Evolutionary conservation across 345 rosid genomes (phyloP), one percentile per base, ranked within the genome.

Genomic region (Salix brachista): DNA sequence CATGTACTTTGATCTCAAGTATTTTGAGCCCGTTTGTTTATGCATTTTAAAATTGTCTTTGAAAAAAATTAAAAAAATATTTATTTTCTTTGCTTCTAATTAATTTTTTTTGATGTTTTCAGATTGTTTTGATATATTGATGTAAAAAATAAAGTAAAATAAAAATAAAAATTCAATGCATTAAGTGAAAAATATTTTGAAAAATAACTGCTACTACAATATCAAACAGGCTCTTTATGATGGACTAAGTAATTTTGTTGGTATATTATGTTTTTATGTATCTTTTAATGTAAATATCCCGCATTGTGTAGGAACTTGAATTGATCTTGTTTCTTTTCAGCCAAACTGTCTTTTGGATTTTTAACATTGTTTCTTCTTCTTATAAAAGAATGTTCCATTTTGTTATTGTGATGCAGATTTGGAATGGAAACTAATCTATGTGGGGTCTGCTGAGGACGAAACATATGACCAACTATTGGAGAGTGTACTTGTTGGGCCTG

Each of bases 361-460:
- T 41, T 28, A 58, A 11, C n/a, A 1, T 3, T 37, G 19, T 60
- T 60, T 10, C 7, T 30, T 30, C 4, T 50, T 18, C 58, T 52
- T 52, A 52, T 52, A 52, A 19, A 52, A 52, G 58, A 52, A 52
- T 7, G 58, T 52, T 52, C 23, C n/a, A 18, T 66, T 54, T 41
- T 67, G 32, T 68, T 21, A 36, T 39, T 56, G 8, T 14, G 18
- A 30, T 79, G 83, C 87, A 92, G 97, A 94, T 90, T 75, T 94
- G 79, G 98, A 94, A 71, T 94, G 98, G 97, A 94, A 94, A 81
- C 97, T 94, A 42, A 90, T 88, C 62, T 94, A 94, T n/a, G 97
- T 94, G 10, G 98, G 98, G 8, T 94, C 98, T 68, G 98, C 98
- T 17, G 98, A 92, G 84, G 98, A 94, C 18, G 98, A 94, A 77